Conservation (phyloP, 371 early-diverging fungal genomes). For the Capniomyces stellatus region DNA sequence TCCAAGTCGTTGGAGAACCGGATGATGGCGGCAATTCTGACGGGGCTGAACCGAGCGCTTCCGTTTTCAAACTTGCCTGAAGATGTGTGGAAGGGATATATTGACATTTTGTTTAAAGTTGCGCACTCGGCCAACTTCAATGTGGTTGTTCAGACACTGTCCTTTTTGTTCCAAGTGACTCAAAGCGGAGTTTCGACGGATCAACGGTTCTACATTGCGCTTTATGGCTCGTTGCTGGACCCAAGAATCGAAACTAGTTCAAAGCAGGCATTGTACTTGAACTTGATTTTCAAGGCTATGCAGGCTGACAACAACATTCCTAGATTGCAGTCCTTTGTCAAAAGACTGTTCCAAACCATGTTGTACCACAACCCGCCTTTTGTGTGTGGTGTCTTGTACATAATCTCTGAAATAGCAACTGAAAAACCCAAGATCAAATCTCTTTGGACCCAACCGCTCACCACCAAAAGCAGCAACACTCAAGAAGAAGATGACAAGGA, state of each 20-base stretch:
- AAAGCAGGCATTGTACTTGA: conserved; percentile 83
- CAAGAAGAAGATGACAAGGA: conserved; percentile 55
- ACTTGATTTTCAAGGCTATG: conserved; percentile 70
- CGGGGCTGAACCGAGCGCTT: conserved; percentile 90
- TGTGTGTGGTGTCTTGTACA: conserved; percentile 63
- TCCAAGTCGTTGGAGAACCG: conserved; percentile 47
- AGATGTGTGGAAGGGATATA: conserved; percentile 55
- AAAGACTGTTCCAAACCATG: conserved; percentile 70
- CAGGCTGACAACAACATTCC: conserved; percentile 48
- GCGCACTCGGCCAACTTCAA: conserved; percentile 74
- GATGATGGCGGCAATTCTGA: conserved; percentile 79
- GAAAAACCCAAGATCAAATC: neutral
- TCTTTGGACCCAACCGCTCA: no score
- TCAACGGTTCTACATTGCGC: conserved; percentile 73
- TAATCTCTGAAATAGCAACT: conserved; percentile 54
- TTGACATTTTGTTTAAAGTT: conserved; percentile 71
- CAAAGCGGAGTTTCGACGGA: conserved; percentile 10
- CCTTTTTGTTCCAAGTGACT: conserved; percentile 64
- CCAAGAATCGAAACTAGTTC: conserved; percentile 55
- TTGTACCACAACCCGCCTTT: conserved; percentile 60
- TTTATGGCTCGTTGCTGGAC: conserved; percentile 78
- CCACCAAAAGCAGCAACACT: neutral
- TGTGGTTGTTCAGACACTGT: conserved; percentile 78
- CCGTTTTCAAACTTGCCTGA: conserved; percentile 72
- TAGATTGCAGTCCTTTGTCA: conserved; percentile 68